Evolutionary conservation across 192 early-diverging fungal genomes (phyloP).

Genomic region (Phycomyces nitens): DNA sequence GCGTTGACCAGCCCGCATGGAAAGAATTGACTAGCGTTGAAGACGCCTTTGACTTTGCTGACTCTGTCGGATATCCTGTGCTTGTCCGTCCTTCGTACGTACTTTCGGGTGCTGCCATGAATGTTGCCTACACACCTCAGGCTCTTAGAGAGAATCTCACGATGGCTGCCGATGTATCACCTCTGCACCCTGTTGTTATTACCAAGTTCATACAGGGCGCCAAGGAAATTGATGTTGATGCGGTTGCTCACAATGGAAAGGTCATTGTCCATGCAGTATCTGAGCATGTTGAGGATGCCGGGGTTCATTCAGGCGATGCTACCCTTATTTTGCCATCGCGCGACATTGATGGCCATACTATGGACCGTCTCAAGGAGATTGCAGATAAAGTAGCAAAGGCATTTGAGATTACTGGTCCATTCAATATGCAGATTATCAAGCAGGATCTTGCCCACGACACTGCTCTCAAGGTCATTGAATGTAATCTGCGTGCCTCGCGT

Average conservation of each 20-base stretch:
- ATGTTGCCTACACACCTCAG: conserved; percentile 80
- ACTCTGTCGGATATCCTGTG: conserved; percentile 87
- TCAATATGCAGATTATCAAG: conserved; percentile 97
- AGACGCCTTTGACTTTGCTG: conserved; percentile 83
- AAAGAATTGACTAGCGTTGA: conserved; percentile 83
- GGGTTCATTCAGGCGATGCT: conserved; percentile 97
- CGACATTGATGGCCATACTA: conserved; percentile 47
- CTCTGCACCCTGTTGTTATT: conserved; percentile 94
- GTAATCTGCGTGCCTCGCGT: conserved; percentile 95
- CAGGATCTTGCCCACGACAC: conserved; percentile 39
- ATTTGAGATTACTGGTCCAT: conserved; percentile 95
- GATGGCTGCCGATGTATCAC: conserved; percentile 84
- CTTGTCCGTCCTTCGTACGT: conserved; percentile 96
- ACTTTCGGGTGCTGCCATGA: conserved; percentile 97
- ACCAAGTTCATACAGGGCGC: conserved; percentile 95
- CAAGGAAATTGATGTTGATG: conserved; percentile 94
- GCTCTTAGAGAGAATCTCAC: conserved; percentile 70
- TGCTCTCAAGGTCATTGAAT: conserved; percentile 93
- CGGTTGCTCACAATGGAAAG: conserved; percentile 81
- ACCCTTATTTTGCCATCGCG: conserved; percentile 84
- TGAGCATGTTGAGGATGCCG: conserved; percentile 96
- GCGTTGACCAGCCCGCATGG: conserved; percentile 96
- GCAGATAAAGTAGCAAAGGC: conserved; percentile 85
- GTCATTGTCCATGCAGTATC: conserved; percentile 86
- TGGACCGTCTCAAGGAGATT: conserved; percentile 66